Conservation (phyloP, 2,329 filamentous ascomycete species). For the Scorias spongiosa region DNA sequence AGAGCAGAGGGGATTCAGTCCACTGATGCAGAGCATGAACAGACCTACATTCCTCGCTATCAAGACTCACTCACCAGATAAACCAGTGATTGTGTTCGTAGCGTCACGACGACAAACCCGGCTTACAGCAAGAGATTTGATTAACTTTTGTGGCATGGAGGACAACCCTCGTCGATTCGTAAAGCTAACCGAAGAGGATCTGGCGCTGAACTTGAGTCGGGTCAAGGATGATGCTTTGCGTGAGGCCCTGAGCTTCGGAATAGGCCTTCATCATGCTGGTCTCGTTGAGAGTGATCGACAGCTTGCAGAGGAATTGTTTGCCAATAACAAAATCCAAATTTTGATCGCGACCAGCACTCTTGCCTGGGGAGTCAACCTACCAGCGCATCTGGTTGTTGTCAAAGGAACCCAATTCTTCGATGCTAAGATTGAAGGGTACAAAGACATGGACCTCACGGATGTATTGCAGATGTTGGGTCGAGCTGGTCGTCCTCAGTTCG, state of each 20-base stretch:
- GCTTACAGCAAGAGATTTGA: slow-evolving; percentile 85
- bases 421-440: slow-evolving; percentile 93
- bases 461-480: slow-evolving; percentile 95
- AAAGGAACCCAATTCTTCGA: slow-evolving; percentile 98
- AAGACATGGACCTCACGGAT: slow-evolving; percentile 97
- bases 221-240: slow-evolving; percentile 88
- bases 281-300: slow-evolving; percentile 88
- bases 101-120: slow-evolving; percentile 89
- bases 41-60: slow-evolving; percentile 90
- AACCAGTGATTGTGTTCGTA: slow-evolving; percentile 96
- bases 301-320: slow-evolving; percentile 82
- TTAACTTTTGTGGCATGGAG: slow-evolving; percentile 97
- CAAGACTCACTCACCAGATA: slow-evolving; percentile 88
- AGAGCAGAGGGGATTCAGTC: slow-evolving; percentile 86
- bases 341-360: slow-evolving; percentile 89
- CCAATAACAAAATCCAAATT: slow-evolving; percentile 96
- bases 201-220: slow-evolving; percentile 70
- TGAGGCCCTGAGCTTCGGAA: slow-evolving; percentile 93
- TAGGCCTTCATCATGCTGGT: slow-evolving; percentile 92
- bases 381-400: slow-evolving; percentile 90
- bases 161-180: slow-evolving; percentile 91
- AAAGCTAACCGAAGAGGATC: slow-evolving; percentile 84
- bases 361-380: slow-evolving; percentile 95
- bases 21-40: slow-evolving; percentile 98
- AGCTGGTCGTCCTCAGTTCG: slow-evolving; percentile 90